Evolutionary conservation across 768 basidiomycete genomes (phyloP).

Genomic region (Lanmaoa pseudosensibilis): DNA sequence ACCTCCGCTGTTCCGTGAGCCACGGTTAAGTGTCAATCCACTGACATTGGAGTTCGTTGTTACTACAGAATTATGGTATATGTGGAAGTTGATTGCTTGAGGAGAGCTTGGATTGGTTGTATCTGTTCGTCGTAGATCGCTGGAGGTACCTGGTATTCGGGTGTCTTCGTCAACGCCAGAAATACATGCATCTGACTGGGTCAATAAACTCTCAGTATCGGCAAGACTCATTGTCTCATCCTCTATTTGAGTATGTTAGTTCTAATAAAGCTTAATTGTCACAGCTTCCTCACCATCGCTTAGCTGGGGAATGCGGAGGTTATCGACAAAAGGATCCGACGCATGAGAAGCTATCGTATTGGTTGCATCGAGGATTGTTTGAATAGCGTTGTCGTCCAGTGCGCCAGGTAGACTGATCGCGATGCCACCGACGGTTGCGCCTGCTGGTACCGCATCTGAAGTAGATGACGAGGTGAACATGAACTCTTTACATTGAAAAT

Average conservation of each 20-base stretch:
- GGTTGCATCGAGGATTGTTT: background rate
- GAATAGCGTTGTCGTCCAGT: background rate
- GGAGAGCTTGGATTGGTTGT: too few relatives aligned
- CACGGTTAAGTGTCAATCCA: background rate
- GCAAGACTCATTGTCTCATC: background rate
- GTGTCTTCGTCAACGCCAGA: background rate
- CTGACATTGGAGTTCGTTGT: background rate
- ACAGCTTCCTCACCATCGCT: background rate
- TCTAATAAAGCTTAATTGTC: background rate
- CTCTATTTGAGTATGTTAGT: background rate
- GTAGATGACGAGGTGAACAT: too few relatives aligned
- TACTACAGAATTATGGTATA: constrained; percentile 7
- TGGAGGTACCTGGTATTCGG: background rate
- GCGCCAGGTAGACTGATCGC: too few relatives aligned
- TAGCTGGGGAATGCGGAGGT: background rate
- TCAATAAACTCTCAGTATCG: background rate
- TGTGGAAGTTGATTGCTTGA: background rate
- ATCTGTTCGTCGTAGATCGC: background rate
- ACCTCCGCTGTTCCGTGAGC: background rate
- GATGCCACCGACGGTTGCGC: too few relatives aligned
- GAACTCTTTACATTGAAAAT: too few relatives aligned
- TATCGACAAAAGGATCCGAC: too few relatives aligned
- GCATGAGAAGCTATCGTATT: background rate
- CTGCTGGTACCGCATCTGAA: too few relatives aligned
- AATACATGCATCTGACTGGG: background rate